phyloP scores from a whole-genome alignment of 2,329 filamentous ascomycete genomes.

The Microsporum ferrugineum region DNA sequence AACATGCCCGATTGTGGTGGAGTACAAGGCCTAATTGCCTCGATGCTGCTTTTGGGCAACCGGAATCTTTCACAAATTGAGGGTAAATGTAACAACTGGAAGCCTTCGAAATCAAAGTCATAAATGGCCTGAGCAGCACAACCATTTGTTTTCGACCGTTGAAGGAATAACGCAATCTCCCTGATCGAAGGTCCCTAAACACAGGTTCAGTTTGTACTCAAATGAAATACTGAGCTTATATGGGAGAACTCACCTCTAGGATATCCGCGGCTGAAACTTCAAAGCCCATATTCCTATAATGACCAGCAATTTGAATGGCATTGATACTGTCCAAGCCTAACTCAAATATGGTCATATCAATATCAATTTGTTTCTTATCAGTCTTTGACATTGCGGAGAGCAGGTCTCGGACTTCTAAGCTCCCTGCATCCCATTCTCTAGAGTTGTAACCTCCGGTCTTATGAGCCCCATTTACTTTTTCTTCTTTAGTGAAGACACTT shows the following conservation, averaged over 20 bases:
- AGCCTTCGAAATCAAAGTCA: conserved; percentile 40
- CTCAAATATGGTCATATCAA: conserved; percentile 64
- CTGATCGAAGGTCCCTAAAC: conserved; percentile 27
- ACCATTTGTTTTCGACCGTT: conserved; percentile 30
- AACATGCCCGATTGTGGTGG: conserved; percentile 70
- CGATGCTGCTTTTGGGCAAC: conserved; percentile 32
- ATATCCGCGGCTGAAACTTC: conserved; percentile 59
- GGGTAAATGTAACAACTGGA: conserved; percentile 36
- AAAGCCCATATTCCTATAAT: conserved; percentile 50
- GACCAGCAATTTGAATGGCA: conserved; percentile 61
- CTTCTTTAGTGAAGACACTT: conserved; percentile 11
- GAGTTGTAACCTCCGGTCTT: neutral
- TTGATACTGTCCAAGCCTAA: conserved; percentile 90
- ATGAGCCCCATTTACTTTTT: conserved; percentile 7
- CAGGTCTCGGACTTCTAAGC: conserved; percentile 44
- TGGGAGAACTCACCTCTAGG: conserved; percentile 43
- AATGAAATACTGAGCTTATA: neutral
- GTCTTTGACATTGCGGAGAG: conserved; percentile 49
- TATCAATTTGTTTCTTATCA: conserved; percentile 41
- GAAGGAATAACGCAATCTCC: conserved; percentile 26
- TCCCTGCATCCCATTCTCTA: conserved; percentile 40
- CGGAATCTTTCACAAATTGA: conserved; percentile 23
- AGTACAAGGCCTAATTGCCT: conserved; percentile 64
- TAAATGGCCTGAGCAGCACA: neutral
- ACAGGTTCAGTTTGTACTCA: neutral